Percentiles rank a stretch among this genome's conserved stretches.
phyloP scores from a whole-genome alignment of 2,329 filamentous ascomycete genomes.

The Stromatinia cepivora region DNA sequence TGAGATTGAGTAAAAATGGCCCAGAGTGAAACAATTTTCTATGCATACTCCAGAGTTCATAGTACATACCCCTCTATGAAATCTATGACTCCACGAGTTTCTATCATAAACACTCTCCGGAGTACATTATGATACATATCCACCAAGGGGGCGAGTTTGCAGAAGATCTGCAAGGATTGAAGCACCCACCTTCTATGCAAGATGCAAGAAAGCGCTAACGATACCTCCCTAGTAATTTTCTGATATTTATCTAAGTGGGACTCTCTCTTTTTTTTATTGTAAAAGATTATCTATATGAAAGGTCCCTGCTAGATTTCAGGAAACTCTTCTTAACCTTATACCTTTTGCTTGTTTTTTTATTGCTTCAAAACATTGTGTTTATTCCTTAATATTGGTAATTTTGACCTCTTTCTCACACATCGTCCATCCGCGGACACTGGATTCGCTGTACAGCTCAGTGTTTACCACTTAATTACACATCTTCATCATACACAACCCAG shows the following conservation, averaged over 20 bases:
- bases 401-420: too few species aligned
- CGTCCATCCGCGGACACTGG: slow-evolving; percentile 9
- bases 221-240: background rate
- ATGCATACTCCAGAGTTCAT: background rate
- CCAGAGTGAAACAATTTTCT: too few species aligned
- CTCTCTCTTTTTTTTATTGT: background rate
- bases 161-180: slow-evolving; percentile 12
- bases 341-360: background rate
- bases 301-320: background rate
- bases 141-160: slow-evolving; percentile 3
- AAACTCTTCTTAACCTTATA: background rate
- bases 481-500: background rate
- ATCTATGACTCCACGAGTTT: background rate
- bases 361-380: slow-evolving; percentile 1
- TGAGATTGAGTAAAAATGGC: too few species aligned
- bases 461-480: background rate
- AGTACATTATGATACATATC: background rate
- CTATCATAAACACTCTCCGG: background rate
- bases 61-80: background rate
- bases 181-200: slow-evolving; percentile 2
- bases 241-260: slow-evolving; percentile 16
- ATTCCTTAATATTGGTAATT: slow-evolving; percentile 16
- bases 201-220: slow-evolving; percentile 1
- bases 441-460: slow-evolving; percentile 4
- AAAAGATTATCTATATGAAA: slow-evolving; percentile 1